Percentiles rank a stretch among this genome's conserved stretches.
phyloP scores from a whole-genome alignment of 441 rosid genomes.

The Syzygium malaccense region DNA sequence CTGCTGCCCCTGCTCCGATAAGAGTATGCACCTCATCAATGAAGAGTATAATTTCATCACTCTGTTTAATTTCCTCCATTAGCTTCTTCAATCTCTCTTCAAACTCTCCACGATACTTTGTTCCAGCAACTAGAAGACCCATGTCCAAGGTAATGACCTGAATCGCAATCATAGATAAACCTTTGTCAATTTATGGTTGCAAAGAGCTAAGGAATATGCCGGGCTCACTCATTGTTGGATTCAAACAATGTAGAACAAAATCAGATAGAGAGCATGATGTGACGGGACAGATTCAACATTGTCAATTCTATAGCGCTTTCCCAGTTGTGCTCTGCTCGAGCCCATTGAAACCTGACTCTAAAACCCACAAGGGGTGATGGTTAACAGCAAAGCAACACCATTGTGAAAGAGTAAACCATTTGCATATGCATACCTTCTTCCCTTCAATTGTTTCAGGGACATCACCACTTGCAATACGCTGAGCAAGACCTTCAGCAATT shows the following conservation, averaged over 20 bases:
- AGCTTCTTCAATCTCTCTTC: conserved; percentile 41
- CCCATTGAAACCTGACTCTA: background rate
- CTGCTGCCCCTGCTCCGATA: conserved; percentile 47
- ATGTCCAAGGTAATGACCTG: conserved; percentile 46
- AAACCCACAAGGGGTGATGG: background rate
- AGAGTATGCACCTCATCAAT: conserved; percentile 57
- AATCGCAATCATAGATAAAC: background rate
- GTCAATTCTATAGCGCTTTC: background rate
- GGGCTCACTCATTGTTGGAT: background rate
- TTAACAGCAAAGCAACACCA: background rate
- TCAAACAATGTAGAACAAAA: background rate
- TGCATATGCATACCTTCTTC: conserved; percentile 36
- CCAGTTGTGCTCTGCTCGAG: background rate
- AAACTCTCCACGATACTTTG: conserved; percentile 45
- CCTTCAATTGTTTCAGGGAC: conserved; percentile 37
- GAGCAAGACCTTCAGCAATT: conserved; percentile 57
- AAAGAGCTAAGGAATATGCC: background rate
- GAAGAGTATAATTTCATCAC: conserved; percentile 44
- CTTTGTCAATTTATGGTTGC: background rate
- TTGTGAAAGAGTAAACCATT: background rate
- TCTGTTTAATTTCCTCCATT: conserved; percentile 47
- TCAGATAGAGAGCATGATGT: background rate
- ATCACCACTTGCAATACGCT: conserved; percentile 26
- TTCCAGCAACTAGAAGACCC: conserved; percentile 50
- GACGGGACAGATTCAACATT: background rate